Evolutionary conservation across 805 yeast genomes (phyloP).

Genomic region (Wickerhamomyces chambardii): DNA sequence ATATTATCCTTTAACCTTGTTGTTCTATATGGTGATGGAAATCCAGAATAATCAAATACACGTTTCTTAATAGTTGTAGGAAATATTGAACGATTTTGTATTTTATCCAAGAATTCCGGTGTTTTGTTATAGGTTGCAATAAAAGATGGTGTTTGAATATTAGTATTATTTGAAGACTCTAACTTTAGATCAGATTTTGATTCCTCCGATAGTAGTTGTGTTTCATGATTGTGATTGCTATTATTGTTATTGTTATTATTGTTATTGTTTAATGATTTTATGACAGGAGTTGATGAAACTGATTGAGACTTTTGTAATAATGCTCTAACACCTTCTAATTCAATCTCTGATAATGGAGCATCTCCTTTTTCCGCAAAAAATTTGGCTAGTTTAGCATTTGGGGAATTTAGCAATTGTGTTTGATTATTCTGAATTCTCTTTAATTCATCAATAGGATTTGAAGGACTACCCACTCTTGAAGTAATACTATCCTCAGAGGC

Average conservation of each 20-base stretch:
- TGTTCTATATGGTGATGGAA: constrained; percentile 29
- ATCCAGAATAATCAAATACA: constrained; percentile 26
- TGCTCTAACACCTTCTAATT: constrained; percentile 74
- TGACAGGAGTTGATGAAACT: constrained; percentile 18
- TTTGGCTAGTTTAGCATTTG: constrained; percentile 54
- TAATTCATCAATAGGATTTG: constrained; percentile 13
- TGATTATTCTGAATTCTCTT: constrained; percentile 4
- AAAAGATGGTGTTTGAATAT: constrained; percentile 21
- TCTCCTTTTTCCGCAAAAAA: constrained; percentile 74
- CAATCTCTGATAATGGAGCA: constrained; percentile 62
- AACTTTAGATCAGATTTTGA: too few species aligned
- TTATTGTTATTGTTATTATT: too few species aligned
- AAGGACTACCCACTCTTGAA: constrained; percentile 1
- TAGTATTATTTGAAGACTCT: neutral
- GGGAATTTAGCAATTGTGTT: constrained; percentile 19
- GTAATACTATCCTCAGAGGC: neutral
- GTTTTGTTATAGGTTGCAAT: constrained; percentile 21
- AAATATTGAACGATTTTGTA: neutral
- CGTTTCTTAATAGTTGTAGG: constrained; percentile 12
- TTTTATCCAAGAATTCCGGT: constrained; percentile 8
- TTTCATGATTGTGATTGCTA: too few species aligned
- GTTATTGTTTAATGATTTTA: constrained; percentile 1
- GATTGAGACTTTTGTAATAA: constrained; percentile 34
- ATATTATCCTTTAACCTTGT: constrained; percentile 16
- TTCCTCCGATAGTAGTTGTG: too few species aligned